Evolutionary conservation across 176 grass and related monocot genomes (phyloP), one percentile per base, ranked within the genome.

Genomic region (Raddia distichophylla): DNA sequence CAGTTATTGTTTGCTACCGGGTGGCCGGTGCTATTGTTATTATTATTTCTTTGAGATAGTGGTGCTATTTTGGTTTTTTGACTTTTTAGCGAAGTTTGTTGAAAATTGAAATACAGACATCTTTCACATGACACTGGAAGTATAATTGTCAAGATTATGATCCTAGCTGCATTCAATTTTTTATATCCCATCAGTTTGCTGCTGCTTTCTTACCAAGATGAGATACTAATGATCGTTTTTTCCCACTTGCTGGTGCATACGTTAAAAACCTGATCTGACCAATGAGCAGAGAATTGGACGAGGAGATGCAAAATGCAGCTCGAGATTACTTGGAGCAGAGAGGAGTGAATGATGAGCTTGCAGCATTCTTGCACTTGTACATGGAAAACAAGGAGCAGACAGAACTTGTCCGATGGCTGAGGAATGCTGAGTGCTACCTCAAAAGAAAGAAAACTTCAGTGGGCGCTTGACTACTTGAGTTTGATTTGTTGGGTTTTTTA

Each of bases 301-400:
- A 98, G 20, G 92, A 95, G 84, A 82, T 98, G 92, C 89, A 93
- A 79, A 85, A 34, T 6, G 71, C 88, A 1, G 79, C 84, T 35
- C 75, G 49, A 20, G 84, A 93, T 53, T 98, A 91, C 63, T 81
- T 93, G 82, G 90, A 98, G 72, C 56, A 86, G 69, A 91, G 90
- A 82, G 92, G 93, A 34, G 82, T 95, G 8, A 86, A 93, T 50
- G 92, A 98, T 80, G 90, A 91, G 34, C 88, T 98, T 43, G 92
- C 90, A 3, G 76, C 53, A 48, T 98, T 88, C 75, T 71, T 98
- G 67, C 88, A 98, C 46, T 66, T 56, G 0, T 95, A 91, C 56
- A 85, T 89, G 86, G 86, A 80, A 75, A 93, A 84, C 61, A 95
- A 98, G 84, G 86, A 93, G 66, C 87, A 68, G 68, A 74, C 71